Evolutionary conservation across 2,329 filamentous ascomycete genomes (phyloP).

Genomic region (Leptodontidium sp.): DNA sequence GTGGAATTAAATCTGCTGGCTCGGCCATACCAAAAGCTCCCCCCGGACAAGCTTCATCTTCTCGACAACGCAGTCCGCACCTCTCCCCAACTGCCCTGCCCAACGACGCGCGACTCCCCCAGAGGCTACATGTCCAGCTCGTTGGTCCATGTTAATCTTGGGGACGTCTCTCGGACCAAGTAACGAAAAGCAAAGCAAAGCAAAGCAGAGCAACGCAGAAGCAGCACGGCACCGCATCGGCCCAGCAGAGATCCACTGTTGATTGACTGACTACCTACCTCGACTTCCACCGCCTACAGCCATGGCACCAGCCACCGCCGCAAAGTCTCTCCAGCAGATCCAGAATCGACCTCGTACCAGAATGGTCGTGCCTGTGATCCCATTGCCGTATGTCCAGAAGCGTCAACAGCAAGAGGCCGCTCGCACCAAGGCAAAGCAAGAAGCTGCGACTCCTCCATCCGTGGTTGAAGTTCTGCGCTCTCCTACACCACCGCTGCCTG

Average conservation of each 20-base stretch:
- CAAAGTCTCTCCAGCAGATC: constrained; percentile 45
- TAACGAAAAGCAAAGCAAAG: constrained; percentile 23
- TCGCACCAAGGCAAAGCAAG: constrained; percentile 39
- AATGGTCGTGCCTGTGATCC: constrained; percentile 46
- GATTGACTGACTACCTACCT: background rate
- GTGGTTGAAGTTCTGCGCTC: constrained; percentile 15
- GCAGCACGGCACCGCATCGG: background rate
- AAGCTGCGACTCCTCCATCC: constrained; percentile 25
- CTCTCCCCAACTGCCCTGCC: constrained; percentile 1
- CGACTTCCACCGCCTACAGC: constrained; percentile 21
- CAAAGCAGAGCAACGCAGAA: background rate
- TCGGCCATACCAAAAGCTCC: constrained; percentile 3
- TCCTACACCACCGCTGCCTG: constrained; percentile 14
- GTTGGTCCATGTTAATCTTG: constrained; percentile 49
- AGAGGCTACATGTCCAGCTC: constrained; percentile 47
- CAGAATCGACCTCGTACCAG: constrained; percentile 43
- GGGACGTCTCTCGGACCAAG: constrained; percentile 45
- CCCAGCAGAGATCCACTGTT: constrained; percentile 9
- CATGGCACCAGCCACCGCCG: constrained; percentile 43
- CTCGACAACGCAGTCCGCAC: constrained; percentile 9
- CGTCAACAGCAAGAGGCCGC: constrained; percentile 42
- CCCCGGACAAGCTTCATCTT: constrained; percentile 13
- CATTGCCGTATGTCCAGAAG: constrained; percentile 46
- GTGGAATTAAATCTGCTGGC: constrained; percentile 17
- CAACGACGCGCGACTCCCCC: constrained; percentile 41